Conservation (phyloP, 163 green algal species). For the Scenedesmus sp. region DNA sequence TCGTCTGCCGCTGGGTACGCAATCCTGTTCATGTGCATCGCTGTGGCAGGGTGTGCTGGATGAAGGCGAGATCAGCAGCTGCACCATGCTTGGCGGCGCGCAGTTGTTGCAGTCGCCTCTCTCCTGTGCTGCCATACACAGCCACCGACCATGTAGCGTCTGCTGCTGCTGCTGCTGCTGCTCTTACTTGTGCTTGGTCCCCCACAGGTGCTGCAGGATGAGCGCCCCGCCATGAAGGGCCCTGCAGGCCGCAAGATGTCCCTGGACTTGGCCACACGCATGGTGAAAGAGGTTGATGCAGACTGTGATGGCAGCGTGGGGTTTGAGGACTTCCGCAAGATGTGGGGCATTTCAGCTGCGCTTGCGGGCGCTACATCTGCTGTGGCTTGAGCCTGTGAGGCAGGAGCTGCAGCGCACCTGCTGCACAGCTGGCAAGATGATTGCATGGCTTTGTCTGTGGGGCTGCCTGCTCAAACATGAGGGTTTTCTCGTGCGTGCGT, state of each 20-base stretch:
- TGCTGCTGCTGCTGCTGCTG: constrained; percentile 1
- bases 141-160: background rate
- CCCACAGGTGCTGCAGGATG: constrained; percentile 49
- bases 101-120: too few species aligned
- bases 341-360: constrained; percentile 19
- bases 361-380: background rate
- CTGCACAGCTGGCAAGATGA: too few species aligned
- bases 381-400: background rate
- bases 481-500: too few species aligned
- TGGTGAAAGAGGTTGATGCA: constrained; percentile 74
- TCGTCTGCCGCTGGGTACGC: too few species aligned
- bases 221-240: constrained; percentile 50
- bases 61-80: too few species aligned
- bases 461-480: too few species aligned
- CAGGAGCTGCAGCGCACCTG: too few species aligned
- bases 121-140: background rate
- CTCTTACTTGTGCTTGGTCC: background rate
- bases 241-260: constrained; percentile 38
- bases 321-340: constrained; percentile 67
- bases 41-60: too few species aligned
- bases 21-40: too few species aligned
- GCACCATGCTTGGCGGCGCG: too few species aligned
- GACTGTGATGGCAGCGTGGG: constrained; percentile 72
- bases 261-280: constrained; percentile 65
- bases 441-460: too few species aligned